Base-by-base conservation (phyloP, 495 filamentous ascomycete species). In the Daldinia loculata region DNA sequence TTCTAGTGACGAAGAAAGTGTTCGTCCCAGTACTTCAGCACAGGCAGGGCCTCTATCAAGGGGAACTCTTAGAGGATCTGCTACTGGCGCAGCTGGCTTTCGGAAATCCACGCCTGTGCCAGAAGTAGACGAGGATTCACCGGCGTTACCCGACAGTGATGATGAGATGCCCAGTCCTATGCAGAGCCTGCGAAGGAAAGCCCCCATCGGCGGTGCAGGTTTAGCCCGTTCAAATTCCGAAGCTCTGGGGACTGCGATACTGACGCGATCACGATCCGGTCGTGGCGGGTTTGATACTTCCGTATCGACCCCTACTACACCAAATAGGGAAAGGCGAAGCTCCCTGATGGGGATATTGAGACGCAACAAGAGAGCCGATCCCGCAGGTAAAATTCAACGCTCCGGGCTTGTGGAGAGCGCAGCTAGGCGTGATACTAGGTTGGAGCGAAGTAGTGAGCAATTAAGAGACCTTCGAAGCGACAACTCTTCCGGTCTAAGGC, bases 1-100 rank as follows among this genome's bases (percentile, higher is more conserved):
- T 66, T 94, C 92, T 1, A 94, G 92, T 74, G 92, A 94, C 69
- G 91, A 92, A 41, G 89, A 91, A 19, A 84, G 65, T 30, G 59
- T 66, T 17, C 60, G 64, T 26, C 77, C 78, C 30, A 63, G 19
- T 17, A 59, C 71, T 19, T 62, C 69, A 24, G 68, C 58, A 14
- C 62, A 66, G 19, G n/a, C 50, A 1, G 34, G 63, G n/a, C 61
- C 62, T 26, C 60, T 66, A 19, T 67, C 60, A 11, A 75, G 48
- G 36, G 68, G 59, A 17, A 67, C 74, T 51, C 66, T 72, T 19
- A 74, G 74, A 22, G 29, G 34, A 3, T 70, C 74, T 48, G 45
- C 65, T 30, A 59, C 73, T 2, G 63, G 48, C 7, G 22, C 62
- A 32, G 62, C 59, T 29, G 52, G 53, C 32, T 66, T 74, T 34